These are phyloP conservation scores for Cyberlindnera euphorbiiphila DNA, from an alignment of 805 yeast species.

Conservation along the genomic window DNA sequence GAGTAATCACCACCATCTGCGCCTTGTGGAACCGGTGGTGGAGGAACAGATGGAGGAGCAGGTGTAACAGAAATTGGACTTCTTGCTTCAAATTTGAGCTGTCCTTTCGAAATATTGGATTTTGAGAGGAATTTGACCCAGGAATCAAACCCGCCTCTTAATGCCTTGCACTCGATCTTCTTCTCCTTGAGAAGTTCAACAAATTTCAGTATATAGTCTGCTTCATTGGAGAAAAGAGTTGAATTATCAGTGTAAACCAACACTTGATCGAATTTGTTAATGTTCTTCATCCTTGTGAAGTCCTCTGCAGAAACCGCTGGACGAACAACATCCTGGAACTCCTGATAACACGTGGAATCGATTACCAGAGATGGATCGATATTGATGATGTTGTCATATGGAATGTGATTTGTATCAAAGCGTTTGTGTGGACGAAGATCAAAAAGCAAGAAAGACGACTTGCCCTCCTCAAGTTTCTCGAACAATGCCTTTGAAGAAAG, in stretches of 20 bases:
- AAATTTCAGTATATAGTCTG: conserved; percentile 33
- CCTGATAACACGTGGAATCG: conserved; percentile 30
- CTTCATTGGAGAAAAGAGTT: conserved; percentile 29
- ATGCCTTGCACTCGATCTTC: conserved; percentile 22
- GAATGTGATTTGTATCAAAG: conserved; percentile 33
- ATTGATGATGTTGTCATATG: conserved; percentile 35
- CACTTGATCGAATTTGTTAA: conserved; percentile 33
- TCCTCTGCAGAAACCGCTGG: neutral
- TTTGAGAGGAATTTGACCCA: conserved; percentile 37
- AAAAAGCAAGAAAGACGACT: conserved; percentile 38
- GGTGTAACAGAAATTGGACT: conserved; percentile 28
- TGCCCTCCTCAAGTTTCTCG: conserved; percentile 37
- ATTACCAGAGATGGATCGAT: conserved; percentile 40
- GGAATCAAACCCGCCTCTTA: conserved; percentile 44
- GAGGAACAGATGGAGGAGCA: conserved; percentile 29
- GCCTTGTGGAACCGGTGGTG: conserved; percentile 18
- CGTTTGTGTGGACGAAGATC: conserved; percentile 37
- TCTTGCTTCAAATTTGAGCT: conserved; percentile 23
- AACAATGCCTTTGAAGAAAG: conserved; percentile 38
- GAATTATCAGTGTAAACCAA: conserved; percentile 38
- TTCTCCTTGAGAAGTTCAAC: conserved; percentile 20
- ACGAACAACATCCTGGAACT: conserved; percentile 20
- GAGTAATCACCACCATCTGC: neutral
- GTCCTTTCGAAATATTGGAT: conserved; percentile 22
- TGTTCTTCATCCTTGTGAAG: conserved; percentile 27